These are phyloP conservation scores for Dendrobium catenatum DNA, from an alignment of 106 monocot species.

Conservation along the genomic window DNA sequence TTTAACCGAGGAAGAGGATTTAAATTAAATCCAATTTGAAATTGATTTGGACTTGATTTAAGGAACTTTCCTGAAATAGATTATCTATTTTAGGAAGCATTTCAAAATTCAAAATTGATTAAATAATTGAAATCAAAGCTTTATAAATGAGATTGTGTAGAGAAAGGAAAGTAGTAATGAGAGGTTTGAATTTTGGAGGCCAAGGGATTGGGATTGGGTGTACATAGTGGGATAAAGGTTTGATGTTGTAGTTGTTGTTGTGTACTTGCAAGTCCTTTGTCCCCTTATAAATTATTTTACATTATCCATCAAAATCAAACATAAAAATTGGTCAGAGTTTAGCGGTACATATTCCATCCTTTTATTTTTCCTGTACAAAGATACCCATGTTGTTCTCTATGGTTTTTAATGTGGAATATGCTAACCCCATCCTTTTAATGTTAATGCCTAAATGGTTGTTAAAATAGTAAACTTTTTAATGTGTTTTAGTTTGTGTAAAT, in stretches of 20 bases:
- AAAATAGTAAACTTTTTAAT: neutral
- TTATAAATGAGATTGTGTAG: no score
- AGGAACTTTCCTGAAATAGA: no score
- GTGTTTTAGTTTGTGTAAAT: neutral
- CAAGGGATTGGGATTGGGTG: no score
- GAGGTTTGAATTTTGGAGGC: no score
- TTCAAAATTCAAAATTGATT: no score
- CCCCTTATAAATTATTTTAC: neutral
- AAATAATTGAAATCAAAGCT: no score
- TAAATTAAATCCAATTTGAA: no score
- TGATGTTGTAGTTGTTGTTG: neutral
- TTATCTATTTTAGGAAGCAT: no score
- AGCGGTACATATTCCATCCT: neutral
- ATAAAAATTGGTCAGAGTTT: neutral
- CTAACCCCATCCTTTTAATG: neutral
- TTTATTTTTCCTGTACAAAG: neutral
- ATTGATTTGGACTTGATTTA: no score
- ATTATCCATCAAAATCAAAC: constrained; percentile 1
- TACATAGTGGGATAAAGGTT: no score
- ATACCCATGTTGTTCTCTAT: neutral
- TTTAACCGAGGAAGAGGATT: no score
- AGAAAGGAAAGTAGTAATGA: no score
- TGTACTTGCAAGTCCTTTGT: neutral
- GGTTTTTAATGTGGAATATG: neutral
- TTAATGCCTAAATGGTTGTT: neutral